Evolutionary conservation across 768 basidiomycete species (phyloP), one percentile per base, ranked within the genome.

Genomic region (Clathrus columnatus): DNA sequence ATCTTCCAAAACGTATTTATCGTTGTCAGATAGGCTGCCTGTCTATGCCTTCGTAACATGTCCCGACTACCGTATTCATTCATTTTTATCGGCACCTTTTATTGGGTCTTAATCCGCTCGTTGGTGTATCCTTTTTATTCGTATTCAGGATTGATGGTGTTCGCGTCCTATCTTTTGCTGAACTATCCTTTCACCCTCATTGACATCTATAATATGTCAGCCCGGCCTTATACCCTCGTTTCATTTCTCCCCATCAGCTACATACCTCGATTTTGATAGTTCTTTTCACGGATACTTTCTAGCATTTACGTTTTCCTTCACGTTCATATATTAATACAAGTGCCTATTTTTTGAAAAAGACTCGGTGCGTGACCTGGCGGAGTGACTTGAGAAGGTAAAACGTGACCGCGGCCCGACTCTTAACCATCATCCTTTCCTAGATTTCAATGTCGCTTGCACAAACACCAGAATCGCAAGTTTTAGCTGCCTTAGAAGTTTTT

Each of bases 401-500:
- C n/a, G n/a, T n/a, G n/a, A n/a, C n/a, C n/a, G n/a, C n/a, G n/a
- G n/a, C n/a, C n/a, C 36, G n/a, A 36, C 36, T 36, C 36, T 36
- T 36, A 14, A 36, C 36, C 36, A 11, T 36, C 36, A 36, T 36
- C 36, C n/a, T n/a, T 36, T 36, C 11, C 36, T 4, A 36, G 36
- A 36, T 36, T 36, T 5, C 36, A 36, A 36, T 36, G 36, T 14
- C 36, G 14, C n/a, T n/a, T 36, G n/a, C 36, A 36, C 36, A 36
- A 36, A 4, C 36, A 36, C 36, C 11, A 36, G 36, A 36, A 36
- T 11, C 36, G 2, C 36, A 36, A 36, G 71, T 92, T 5, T 69
- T 90, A 63, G 80, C 86, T 61, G 90, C 85, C 21, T 75, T 92
- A 62, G 81, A 83, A 50, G 86, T 91, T 46, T 92, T 92, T 69